A percentile compares a stretch with the other conserved stretches of the same genome.
These are phyloP conservation scores for Candida boidinii DNA, from an alignment of 805 yeast genomes.

Conservation along the genomic window DNA sequence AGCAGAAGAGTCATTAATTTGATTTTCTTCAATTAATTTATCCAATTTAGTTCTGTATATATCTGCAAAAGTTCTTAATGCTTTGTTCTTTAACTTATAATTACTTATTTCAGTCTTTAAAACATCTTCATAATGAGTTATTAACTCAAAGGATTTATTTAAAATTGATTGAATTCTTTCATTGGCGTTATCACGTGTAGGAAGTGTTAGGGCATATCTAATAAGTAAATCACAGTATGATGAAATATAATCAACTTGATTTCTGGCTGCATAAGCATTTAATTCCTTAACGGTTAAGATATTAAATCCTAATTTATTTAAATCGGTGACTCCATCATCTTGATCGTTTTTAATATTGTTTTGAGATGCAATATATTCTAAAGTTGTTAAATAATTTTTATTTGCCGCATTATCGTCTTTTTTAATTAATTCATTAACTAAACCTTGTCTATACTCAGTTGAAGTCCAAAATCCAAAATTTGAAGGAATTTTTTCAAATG, in stretches of 20 bases:
- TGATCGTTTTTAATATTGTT: slow-evolving; percentile 19
- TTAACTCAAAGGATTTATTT: slow-evolving; percentile 21
- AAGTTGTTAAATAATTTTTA: slow-evolving; percentile 20
- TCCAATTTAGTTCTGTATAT: slow-evolving; percentile 13
- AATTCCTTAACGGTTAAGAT: slow-evolving; percentile 13
- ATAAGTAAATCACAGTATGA: slow-evolving; percentile 29
- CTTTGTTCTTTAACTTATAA: slow-evolving; percentile 22
- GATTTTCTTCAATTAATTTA: slow-evolving; percentile 9
- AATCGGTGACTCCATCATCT: slow-evolving; percentile 10
- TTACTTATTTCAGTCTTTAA: slow-evolving; percentile 16
- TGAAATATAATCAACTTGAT: slow-evolving; percentile 22
- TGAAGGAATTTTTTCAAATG: slow-evolving; percentile 18
- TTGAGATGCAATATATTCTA: slow-evolving; percentile 22
- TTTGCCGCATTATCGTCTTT: slow-evolving; percentile 26
- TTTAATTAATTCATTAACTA: slow-evolving; percentile 29
- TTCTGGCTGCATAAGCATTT: slow-evolving; percentile 9
- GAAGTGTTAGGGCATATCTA: slow-evolving; percentile 29
- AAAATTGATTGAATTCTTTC: slow-evolving; percentile 19
- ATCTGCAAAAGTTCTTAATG: slow-evolving; percentile 29
- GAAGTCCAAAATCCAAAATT: slow-evolving; percentile 20
- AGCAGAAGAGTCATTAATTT: too few species aligned
- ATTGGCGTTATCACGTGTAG: slow-evolving; percentile 14
- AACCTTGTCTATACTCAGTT: slow-evolving; percentile 25
- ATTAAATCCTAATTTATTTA: slow-evolving; percentile 13
- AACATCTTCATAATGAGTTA: slow-evolving; percentile 18